Base-by-base conservation (phyloP, 805 yeast species). In the Candida bentonensis region DNA sequence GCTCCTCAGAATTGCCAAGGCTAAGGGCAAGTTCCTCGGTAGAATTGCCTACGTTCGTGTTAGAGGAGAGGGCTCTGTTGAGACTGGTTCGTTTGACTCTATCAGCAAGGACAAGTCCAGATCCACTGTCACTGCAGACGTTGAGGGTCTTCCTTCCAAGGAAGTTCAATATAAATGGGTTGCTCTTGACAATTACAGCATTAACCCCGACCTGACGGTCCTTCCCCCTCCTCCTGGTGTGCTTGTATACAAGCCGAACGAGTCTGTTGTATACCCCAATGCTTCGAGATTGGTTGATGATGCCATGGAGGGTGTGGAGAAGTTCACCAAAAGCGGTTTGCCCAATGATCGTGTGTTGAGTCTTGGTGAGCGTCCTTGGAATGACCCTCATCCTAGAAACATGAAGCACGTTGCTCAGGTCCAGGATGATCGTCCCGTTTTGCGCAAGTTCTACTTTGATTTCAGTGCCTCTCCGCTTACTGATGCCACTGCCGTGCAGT, bases 191-290 rank as follows among this genome's bases (percentile, higher is more conserved):
- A 59, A 69, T 63, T 57, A 62, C 58, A 58, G 60, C 59, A 46
- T 57, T 75, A 84, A 88, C 59, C 64, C 72, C 3, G 72, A 70
- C 15, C 61, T 87, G 15, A 57, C 67, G 0, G 73, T 88, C 4
- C 60, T 60, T 15, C 82, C 87, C 1, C 95, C 96, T 15, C 96
- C 96, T 23, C 85, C 89, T 1, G 96, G 96, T 26, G 87, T 88
- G 15, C 54, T 87, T 46, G 94, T 88, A 2, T 88, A 79, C 67
- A 74, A 92, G 54, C 82, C 92, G 34, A 66, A 79, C 17, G 96
- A 88, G 55, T 68, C 87, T 15, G 82, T 83, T 63, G 74, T 85
- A 1, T 88, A 86, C 64, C 78, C 94, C 33, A 88, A 88, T 58
- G 72, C 82, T 40, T 77, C 95, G 0, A 65, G 73, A 49, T 94